Percentiles rank a stretch among this genome's conserved stretches.
Evolutionary conservation across 1,284 basidiomycete genomes (phyloP).

Genomic region (Ceratobasidium sp.): DNA sequence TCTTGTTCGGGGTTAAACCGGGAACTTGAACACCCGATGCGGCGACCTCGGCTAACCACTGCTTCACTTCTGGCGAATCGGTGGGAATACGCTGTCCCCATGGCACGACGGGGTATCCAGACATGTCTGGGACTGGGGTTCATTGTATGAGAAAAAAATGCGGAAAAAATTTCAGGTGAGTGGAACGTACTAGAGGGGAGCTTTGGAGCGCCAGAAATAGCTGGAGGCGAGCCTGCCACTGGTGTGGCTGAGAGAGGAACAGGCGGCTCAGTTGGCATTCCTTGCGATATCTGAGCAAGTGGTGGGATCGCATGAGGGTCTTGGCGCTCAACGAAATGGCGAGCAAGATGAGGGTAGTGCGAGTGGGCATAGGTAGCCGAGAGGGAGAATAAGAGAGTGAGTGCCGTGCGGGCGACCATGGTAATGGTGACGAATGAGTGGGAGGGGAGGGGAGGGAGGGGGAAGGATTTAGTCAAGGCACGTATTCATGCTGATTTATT

Average conservation of each 20-base stretch:
- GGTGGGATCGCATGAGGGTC: slow-evolving; percentile 43
- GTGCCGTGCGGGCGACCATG: slow-evolving; percentile 43
- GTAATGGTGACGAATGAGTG: not conserved
- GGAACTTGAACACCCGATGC: slow-evolving; percentile 44
- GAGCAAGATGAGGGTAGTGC: not conserved
- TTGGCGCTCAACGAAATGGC: slow-evolving; percentile 24
- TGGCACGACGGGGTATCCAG: slow-evolving; percentile 55
- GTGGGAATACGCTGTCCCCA: slow-evolving; percentile 52
- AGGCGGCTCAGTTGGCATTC: slow-evolving; percentile 46
- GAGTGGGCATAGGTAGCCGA: slow-evolving; percentile 19
- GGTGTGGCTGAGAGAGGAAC: slow-evolving; percentile 53
- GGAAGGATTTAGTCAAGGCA: not conserved
- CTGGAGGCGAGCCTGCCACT: slow-evolving; percentile 54
- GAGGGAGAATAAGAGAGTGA: slow-evolving; percentile 27
- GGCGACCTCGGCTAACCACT: slow-evolving; percentile 60
- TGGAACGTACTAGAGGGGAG: slow-evolving; percentile 52
- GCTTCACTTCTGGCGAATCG: slow-evolving; percentile 62
- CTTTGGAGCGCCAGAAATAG: slow-evolving; percentile 53
- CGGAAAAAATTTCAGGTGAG: not conserved
- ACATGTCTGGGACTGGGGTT: slow-evolving; percentile 40
- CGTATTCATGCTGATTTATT: slow-evolving; percentile 7
- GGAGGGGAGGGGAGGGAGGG: slow-evolving; percentile 7
- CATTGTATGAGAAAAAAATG: slow-evolving; percentile 6
- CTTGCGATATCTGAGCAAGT: slow-evolving; percentile 33
- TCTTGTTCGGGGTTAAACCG: slow-evolving; percentile 55